phyloP scores from a whole-genome alignment of 2,329 filamentous ascomycete species.

The Hypoxylon sp. region DNA sequence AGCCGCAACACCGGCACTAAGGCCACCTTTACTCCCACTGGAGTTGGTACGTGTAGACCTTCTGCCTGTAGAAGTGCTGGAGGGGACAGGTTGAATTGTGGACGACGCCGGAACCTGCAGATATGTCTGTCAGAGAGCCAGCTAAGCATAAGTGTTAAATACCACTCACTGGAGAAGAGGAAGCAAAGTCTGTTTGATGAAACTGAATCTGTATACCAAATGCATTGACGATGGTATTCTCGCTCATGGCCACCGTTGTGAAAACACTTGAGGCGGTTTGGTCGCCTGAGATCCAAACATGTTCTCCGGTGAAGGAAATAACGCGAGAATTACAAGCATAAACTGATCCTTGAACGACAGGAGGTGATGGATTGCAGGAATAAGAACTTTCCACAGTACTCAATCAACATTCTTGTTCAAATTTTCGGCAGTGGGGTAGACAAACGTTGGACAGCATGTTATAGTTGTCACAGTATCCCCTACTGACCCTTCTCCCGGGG shows the following conservation, averaged over 20 bases:
- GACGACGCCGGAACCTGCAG: not conserved
- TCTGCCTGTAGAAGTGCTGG: not conserved
- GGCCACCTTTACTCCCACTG: not conserved
- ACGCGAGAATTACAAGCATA: not conserved
- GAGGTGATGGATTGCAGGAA: not conserved
- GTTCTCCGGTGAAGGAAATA: not conserved
- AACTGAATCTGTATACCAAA: not conserved
- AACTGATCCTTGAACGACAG: not conserved
- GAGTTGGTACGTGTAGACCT: not conserved
- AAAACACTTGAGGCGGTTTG: not conserved
- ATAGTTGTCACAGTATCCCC: not conserved
- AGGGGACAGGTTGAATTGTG: not conserved
- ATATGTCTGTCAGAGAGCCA: not conserved
- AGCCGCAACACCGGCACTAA: not conserved
- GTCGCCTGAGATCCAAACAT: not conserved
- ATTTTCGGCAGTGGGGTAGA: not conserved
- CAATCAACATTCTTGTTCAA: not conserved
- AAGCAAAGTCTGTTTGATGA: not conserved
- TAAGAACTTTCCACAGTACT: not conserved
- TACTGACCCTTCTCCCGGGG: not conserved
- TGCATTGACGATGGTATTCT: not conserved
- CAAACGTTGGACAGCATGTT: not conserved
- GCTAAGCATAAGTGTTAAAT: not conserved
- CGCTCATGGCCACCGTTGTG: not conserved
- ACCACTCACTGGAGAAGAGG: not conserved